Percentiles rank a stretch among this genome's conserved stretches.
phyloP scores from a whole-genome alignment of 352 stramenopile species.

The Phytophthora sansomeana region DNA sequence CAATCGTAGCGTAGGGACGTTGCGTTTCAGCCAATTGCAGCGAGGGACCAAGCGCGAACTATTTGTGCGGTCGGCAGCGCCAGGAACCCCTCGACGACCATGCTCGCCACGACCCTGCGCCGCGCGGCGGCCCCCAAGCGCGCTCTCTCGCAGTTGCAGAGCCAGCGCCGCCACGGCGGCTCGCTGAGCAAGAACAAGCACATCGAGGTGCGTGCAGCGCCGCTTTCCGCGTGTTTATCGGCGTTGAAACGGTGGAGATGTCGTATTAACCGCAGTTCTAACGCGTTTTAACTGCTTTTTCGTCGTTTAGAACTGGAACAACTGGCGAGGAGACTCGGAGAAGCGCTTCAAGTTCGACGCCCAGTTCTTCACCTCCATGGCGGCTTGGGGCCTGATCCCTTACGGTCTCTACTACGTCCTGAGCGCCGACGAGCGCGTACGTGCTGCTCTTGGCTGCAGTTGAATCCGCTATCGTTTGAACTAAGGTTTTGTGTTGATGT shows the following conservation, averaged over 20 bases:
- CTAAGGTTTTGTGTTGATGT: background rate
- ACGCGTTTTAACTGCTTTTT: conserved; percentile 5
- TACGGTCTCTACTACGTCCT: conserved; percentile 75
- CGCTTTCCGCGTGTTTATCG: background rate
- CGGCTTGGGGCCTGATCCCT: conserved; percentile 65
- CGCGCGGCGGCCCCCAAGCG: conserved; percentile 49
- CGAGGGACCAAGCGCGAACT: background rate
- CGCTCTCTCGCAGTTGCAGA: conserved; percentile 57
- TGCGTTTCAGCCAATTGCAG: conserved; percentile 33
- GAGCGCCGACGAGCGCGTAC: conserved; percentile 67
- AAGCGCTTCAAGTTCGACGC: conserved; percentile 83
- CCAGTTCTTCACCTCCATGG: conserved; percentile 66
- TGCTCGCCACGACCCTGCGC: conserved; percentile 63
- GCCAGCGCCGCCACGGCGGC: conserved; percentile 75
- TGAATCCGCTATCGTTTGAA: no score
- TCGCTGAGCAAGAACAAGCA: conserved; percentile 88
- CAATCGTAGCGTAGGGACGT: background rate
- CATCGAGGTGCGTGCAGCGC: conserved; percentile 60
- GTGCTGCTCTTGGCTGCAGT: conserved; percentile 21
- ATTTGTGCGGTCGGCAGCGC: conserved; percentile 33
- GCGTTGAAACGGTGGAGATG: background rate
- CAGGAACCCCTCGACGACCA: conserved; percentile 28
- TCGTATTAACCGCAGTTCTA: conserved; percentile 4
- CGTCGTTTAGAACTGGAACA: conserved; percentile 79
- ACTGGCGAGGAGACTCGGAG: conserved; percentile 86